Percentiles rank a stretch among this genome's conserved stretches.
Conservation (phyloP, 495 filamentous ascomycete genomes). For the Aspergillus affinis region DNA sequence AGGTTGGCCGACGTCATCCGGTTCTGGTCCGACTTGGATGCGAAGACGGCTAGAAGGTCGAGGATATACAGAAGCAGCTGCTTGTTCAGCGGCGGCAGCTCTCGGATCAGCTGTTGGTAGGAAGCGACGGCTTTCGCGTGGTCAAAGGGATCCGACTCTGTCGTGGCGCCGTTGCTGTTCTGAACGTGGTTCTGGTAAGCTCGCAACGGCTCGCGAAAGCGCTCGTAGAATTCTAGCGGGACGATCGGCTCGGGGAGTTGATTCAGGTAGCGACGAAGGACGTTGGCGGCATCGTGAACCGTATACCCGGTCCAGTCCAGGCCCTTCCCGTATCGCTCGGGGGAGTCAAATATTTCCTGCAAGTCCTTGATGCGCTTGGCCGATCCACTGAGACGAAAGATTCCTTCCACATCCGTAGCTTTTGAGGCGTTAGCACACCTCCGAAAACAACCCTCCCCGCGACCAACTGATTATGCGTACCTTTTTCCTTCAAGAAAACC, state of each 20-base stretch:
- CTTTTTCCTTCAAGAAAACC: constrained; percentile 97
- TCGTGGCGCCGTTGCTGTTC: constrained; percentile 15
- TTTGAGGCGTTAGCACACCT: constrained; percentile 6
- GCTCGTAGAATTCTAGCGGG: constrained; percentile 88
- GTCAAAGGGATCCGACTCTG: constrained; percentile 61
- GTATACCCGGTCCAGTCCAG: constrained; percentile 97
- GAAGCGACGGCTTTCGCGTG: constrained; percentile 70
- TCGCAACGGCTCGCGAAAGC: constrained; percentile 81
- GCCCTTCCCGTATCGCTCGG: constrained; percentile 94
- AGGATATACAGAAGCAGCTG: constrained; percentile 96
- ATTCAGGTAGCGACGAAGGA: constrained; percentile 92
- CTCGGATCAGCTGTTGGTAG: constrained; percentile 88
- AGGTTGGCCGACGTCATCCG: constrained; percentile 94
- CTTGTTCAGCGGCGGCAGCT: constrained; percentile 89
- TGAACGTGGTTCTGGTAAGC: constrained; percentile 69
- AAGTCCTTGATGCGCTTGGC: constrained; percentile 98
- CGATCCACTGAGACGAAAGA: constrained; percentile 95
- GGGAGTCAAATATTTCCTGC: constrained; percentile 86
- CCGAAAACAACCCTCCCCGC: neutral
- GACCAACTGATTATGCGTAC: constrained; percentile 46
- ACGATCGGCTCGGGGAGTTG: constrained; percentile 94
- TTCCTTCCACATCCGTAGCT: constrained; percentile 97
- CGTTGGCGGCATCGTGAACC: constrained; percentile 97
- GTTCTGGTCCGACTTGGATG: constrained; percentile 95
- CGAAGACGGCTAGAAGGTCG: constrained; percentile 96